Evolutionary conservation across 139 green algal genomes (phyloP).

Genomic region (Volvox africanus): DNA sequence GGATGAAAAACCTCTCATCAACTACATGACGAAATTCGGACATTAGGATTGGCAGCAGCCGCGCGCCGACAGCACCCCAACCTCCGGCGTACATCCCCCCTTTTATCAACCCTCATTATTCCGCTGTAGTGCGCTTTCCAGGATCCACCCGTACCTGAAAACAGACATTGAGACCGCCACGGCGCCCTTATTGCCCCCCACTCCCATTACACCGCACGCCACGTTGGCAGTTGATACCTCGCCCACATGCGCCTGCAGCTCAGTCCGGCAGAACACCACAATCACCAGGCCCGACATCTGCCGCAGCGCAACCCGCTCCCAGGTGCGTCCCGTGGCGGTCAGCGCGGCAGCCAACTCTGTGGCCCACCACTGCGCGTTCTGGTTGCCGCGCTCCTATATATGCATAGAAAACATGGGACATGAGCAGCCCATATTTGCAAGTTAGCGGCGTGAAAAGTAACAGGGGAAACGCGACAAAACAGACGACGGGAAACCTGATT

Average conservation of each 20-base stretch:
- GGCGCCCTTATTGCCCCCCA: constrained; percentile 96
- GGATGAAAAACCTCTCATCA: too few species aligned
- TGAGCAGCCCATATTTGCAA: not conserved
- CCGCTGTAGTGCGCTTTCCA: too few species aligned
- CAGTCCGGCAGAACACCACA: constrained; percentile 70
- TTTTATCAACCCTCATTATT: too few species aligned
- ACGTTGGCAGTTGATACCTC: constrained; percentile 88
- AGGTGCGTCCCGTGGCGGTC: constrained; percentile 47
- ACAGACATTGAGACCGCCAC: constrained; percentile 89
- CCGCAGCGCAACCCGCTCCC: constrained; percentile 76
- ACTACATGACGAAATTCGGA: too few species aligned
- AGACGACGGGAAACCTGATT: too few species aligned
- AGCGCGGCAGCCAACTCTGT: constrained; percentile 62
- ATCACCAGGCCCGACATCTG: constrained; percentile 91
- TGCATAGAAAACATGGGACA: not conserved
- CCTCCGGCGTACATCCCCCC: too few species aligned
- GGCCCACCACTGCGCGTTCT: constrained; percentile 82
- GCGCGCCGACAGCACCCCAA: too few species aligned
- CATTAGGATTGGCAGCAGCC: too few species aligned
- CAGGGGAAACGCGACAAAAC: too few species aligned
- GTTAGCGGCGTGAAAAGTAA: not conserved
- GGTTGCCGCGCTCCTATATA: constrained; percentile 79
- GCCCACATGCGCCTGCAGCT: constrained; percentile 65
- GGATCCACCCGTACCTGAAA: constrained; percentile 66
- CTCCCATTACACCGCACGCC: constrained; percentile 90